Conservation (phyloP, 805 yeast genomes). For the Kuraishia ogatae region DNA sequence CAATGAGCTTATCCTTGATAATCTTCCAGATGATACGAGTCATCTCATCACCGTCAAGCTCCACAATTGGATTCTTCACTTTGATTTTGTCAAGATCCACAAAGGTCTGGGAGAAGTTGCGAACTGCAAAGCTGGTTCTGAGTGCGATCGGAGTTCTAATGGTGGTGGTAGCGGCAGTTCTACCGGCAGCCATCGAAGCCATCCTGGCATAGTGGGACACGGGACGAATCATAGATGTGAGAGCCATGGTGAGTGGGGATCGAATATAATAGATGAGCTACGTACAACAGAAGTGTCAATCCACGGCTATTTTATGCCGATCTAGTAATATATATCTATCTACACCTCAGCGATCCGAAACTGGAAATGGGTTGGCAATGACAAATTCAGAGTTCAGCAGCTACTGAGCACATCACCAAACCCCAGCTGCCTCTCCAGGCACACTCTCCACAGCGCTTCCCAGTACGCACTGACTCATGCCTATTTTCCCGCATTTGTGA, state of each 20-base stretch:
- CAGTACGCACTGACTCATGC: background rate
- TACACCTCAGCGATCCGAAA: no score
- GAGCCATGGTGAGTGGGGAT: background rate
- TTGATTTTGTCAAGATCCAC: slow-evolving; percentile 45
- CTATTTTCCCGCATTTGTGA: background rate
- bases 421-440: background rate
- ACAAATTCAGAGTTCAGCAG: background rate
- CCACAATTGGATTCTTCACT: slow-evolving; percentile 86
- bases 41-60: slow-evolving; percentile 97
- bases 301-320: no score
- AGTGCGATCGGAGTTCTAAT: background rate
- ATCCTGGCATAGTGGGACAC: background rate
- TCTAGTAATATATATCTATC: no score
- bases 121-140: background rate
- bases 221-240: background rate
- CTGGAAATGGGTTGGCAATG: background rate
- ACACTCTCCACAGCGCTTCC: background rate
- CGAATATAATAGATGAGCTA: background rate
- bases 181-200: background rate
- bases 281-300: no score
- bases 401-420: no score
- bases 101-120: slow-evolving; percentile 6
- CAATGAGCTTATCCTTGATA: slow-evolving; percentile 77
- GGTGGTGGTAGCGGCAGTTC: background rate
- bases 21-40: slow-evolving; percentile 93